phyloP scores from a whole-genome alignment of 306 rosid species.

The Trifolium fragiferum region DNA sequence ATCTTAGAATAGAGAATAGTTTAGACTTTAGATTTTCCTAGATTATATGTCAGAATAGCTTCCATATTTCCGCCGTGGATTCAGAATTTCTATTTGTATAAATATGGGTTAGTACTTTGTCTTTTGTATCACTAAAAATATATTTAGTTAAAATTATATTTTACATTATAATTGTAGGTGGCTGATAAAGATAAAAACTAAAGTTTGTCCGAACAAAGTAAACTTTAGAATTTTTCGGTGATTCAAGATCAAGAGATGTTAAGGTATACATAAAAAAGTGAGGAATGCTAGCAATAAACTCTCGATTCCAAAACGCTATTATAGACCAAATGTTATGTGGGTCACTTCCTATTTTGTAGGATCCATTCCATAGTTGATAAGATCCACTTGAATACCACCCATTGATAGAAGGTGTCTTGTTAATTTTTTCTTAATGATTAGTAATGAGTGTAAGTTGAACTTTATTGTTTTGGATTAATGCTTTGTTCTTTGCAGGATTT shows the following conservation, averaged over 20 bases:
- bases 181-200: not conserved
- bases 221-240: not conserved
- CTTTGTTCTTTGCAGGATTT: conserved; percentile 61
- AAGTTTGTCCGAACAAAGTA: not conserved
- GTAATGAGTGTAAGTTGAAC: conserved; percentile 5
- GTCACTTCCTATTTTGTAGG: not conserved
- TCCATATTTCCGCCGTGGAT: not conserved
- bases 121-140: conserved; percentile 1
- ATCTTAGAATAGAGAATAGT: not conserved
- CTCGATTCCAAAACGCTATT: not conserved
- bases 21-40: not conserved
- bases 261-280: not conserved
- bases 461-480: conserved; percentile 28
- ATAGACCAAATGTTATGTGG: not conserved
- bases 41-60: no score
- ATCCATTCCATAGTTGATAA: not conserved
- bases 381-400: not conserved
- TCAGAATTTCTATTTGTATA: not conserved
- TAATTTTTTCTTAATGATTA: conserved; percentile 1
- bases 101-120: not conserved
- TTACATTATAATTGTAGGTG: not conserved
- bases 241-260: conserved; percentile 8
- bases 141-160: not conserved
- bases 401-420: not conserved
- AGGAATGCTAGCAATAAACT: not conserved